Percentiles rank a stretch among this genome's conserved stretches.
These are phyloP conservation scores for Massarina eburnea DNA, from an alignment of 2,329 filamentous ascomycete species.

Conservation along the genomic window DNA sequence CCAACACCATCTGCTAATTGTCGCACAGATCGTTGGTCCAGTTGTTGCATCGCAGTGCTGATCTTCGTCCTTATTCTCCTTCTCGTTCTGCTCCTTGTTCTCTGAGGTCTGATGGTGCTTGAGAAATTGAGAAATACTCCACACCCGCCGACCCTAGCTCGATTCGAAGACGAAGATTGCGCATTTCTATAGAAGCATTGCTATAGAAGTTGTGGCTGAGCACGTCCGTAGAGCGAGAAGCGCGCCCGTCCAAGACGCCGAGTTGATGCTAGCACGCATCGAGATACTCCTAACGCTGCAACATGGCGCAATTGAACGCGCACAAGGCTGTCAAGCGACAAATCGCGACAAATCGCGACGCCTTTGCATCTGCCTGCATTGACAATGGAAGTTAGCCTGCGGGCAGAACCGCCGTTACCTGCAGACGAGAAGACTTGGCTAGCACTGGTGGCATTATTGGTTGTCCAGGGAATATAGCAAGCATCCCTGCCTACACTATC, in stretches of 20 bases:
- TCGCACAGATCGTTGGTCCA: slow-evolving; percentile 66
- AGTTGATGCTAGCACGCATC: too few species aligned
- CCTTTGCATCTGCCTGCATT: too few species aligned
- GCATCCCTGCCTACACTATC: slow-evolving; percentile 16
- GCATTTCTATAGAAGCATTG: too few species aligned
- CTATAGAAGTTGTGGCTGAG: too few species aligned
- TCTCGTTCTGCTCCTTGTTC: slow-evolving; percentile 72
- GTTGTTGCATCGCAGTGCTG: slow-evolving; percentile 86
- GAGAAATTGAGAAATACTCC: too few species aligned
- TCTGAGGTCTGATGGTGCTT: slow-evolving; percentile 52
- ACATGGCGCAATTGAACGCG: background rate
- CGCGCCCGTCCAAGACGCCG: too few species aligned
- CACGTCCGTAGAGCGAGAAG: too few species aligned
- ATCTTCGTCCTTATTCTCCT: slow-evolving; percentile 87
- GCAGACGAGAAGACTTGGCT: slow-evolving; percentile 11
- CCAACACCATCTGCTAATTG: background rate
- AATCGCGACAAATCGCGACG: background rate
- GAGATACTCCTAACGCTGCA: too few species aligned
- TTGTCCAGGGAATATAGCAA: slow-evolving; percentile 19
- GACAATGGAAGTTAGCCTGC: slow-evolving; percentile 1
- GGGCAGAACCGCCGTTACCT: background rate
- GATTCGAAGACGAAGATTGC: too few species aligned
- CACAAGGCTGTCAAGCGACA: background rate
- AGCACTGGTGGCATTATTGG: slow-evolving; percentile 18
- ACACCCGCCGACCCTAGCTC: too few species aligned